Base-by-base conservation (phyloP, 83 land plant species). In the Larix sibirica region DNA sequence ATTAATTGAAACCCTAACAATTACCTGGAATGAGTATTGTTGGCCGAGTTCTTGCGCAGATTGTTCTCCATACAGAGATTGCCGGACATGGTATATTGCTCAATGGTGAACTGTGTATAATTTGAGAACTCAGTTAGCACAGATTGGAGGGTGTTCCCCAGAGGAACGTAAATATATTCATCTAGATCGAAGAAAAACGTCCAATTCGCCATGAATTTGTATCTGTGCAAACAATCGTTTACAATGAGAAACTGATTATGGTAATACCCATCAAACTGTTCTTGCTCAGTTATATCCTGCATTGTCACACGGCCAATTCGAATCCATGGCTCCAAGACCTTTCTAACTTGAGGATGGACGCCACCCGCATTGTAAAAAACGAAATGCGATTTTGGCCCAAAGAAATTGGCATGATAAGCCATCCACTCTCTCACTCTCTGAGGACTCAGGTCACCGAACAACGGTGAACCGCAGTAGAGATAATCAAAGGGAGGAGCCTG, bases 291-390 rank as follows among this genome's bases (percentile, higher is more conserved):
- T 6, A 92, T 85, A 75, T 94, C 89, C 86, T 94, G 95, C 36
- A 94, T 12, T 23, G 95, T 90, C 14, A 85, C 96, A 47, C 86
- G 42, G 79, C 96, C 93, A 8, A 81, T 76, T 83, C 69, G 54
- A 33, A 90, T 77, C 96, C 96, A 94, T 10, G 96, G 96, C 79
- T 89, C 87, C 81, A 94, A 80, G 73, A 64, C 67, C 67, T 79
- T 82, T 83, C 86, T 77, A n/a, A 94, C 92, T 71, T 76, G 90
- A 23, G 82, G 80, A 42, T 82, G 63, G 8, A 94, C 84, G 5
- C 96, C 96, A 38, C 96, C 96, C 38, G 94, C 91, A 44, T 93
- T 91, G 81, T 94, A 90, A 56, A 94, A 84, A 60, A 94, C 90
- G 80, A 91, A 94, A 70, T 94, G 91, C 21, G 94, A 86, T 6